Conservation (phyloP, 345 rosid species). For the Acer saccharum region DNA sequence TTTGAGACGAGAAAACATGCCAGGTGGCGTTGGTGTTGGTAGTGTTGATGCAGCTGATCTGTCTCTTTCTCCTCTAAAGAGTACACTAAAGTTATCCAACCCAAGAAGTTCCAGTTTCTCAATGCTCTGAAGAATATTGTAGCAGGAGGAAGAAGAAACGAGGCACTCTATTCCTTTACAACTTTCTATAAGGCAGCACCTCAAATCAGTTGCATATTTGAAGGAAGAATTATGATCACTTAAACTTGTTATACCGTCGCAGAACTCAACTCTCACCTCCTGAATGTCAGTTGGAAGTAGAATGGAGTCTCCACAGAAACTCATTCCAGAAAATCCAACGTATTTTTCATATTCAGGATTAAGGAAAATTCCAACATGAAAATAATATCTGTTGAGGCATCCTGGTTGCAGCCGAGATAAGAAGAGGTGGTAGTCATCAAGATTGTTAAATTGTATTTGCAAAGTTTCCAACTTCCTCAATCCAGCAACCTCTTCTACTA, state of each 20-base stretch:
- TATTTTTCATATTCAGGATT: too few species aligned
- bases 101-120: fast-evolving
- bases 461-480: slow-evolving; percentile 12
- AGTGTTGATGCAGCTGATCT: too few species aligned
- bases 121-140: not conserved
- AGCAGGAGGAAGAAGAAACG: not conserved
- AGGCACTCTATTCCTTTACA: too few species aligned
- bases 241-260: not conserved
- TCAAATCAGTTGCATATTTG: not conserved
- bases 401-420: not conserved
- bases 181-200: not conserved
- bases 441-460: not conserved
- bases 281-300: not conserved
- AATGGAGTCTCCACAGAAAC: too few species aligned
- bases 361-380: too few species aligned
- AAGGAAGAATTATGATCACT: not conserved
- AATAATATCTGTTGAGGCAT: not conserved
- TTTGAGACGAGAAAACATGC: too few species aligned
- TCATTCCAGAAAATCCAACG: fast-evolving
- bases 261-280: not conserved
- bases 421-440: not conserved
- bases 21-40: too few species aligned
- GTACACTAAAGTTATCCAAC: not conserved
- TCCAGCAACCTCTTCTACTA: too few species aligned
- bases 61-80: not conserved